A percentile compares a stretch with the other conserved stretches of the same genome.
These are phyloP conservation scores for Biscutella laevigata DNA, from an alignment of 441 rosid genomes.

Conservation along the genomic window DNA sequence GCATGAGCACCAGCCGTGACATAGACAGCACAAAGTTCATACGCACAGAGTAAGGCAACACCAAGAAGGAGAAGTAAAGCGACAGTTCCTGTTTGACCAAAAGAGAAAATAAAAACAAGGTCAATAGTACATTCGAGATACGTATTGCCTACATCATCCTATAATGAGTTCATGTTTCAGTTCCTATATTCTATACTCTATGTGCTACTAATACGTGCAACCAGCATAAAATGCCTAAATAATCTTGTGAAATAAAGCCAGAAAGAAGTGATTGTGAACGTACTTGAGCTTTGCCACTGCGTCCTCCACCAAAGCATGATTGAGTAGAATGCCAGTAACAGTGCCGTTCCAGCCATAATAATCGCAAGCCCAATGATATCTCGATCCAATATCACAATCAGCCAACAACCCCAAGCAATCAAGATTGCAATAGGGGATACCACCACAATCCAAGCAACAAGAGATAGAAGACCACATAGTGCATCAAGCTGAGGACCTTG, in stretches of 20 bases:
- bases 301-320: conserved; percentile 99
- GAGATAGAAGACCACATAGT: conserved; percentile 66
- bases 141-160: neutral
- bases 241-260: neutral
- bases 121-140: neutral
- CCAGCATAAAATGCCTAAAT: neutral
- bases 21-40: conserved; percentile 97
- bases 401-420: conserved; percentile 87
- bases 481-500: conserved; percentile 87
- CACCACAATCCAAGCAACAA: conserved; percentile 72
- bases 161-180: too few relatives aligned
- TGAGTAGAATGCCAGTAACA: conserved; percentile 90
- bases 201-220: neutral
- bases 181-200: neutral
- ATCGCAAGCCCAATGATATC: conserved; percentile 93
- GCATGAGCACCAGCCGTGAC: conserved; percentile 88
- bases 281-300: conserved; percentile 99
- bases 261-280: conserved; percentile 12
- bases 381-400: conserved; percentile 67
- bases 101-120: conserved; percentile 18
- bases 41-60: conserved; percentile 90
- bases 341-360: conserved; percentile 97
- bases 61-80: conserved; percentile 97
- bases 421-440: conserved; percentile 80
- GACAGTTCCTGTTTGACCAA: conserved; percentile 64